Conservation (phyloP, 768 basidiomycete genomes). For the Chalciporus sphaerocephalus region DNA sequence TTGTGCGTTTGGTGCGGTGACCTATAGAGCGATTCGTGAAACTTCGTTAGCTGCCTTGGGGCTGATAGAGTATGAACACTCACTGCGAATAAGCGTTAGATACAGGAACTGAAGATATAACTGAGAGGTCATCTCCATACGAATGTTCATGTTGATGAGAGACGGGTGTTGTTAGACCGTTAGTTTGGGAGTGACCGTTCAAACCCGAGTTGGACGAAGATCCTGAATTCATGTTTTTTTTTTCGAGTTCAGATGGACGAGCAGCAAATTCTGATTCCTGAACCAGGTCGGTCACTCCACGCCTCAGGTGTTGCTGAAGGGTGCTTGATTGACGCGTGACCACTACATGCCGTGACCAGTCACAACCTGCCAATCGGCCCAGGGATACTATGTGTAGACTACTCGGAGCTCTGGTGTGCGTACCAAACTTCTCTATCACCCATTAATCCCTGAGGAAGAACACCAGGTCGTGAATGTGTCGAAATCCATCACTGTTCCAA, state of each 20-base stretch:
- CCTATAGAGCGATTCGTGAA: slow-evolving; percentile 18
- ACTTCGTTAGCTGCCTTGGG: slow-evolving; percentile 6
- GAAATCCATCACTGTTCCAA: slow-evolving; percentile 41
- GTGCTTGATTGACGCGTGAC: slow-evolving; percentile 19
- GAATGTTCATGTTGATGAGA: slow-evolving; percentile 37
- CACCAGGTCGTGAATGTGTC: slow-evolving; percentile 22
- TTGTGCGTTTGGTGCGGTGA: slow-evolving; percentile 61
- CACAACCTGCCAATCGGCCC: slow-evolving; percentile 5
- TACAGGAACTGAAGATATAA: slow-evolving; percentile 35
- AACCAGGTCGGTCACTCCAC: neutral
- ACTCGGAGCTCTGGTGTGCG: no score
- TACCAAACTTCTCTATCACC: neutral
- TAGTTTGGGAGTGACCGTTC: slow-evolving; percentile 53
- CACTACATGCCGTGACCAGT: slow-evolving; percentile 13
- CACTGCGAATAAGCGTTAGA: slow-evolving; percentile 59
- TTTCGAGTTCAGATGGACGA: no score
- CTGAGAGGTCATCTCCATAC: slow-evolving; percentile 31
- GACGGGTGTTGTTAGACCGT: slow-evolving; percentile 41
- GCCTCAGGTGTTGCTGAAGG: slow-evolving; percentile 13
- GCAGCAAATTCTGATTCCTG: slow-evolving; percentile 3
- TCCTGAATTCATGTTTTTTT: slow-evolving; percentile 23
- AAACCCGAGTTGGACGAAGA: slow-evolving; percentile 35
- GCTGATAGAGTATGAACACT: slow-evolving; percentile 30
- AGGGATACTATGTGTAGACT: no score
- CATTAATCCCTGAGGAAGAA: slow-evolving; percentile 1